Evolutionary conservation across 352 stramenopile genomes (phyloP).

Genomic region (Phytophthora chlamydospora): DNA sequence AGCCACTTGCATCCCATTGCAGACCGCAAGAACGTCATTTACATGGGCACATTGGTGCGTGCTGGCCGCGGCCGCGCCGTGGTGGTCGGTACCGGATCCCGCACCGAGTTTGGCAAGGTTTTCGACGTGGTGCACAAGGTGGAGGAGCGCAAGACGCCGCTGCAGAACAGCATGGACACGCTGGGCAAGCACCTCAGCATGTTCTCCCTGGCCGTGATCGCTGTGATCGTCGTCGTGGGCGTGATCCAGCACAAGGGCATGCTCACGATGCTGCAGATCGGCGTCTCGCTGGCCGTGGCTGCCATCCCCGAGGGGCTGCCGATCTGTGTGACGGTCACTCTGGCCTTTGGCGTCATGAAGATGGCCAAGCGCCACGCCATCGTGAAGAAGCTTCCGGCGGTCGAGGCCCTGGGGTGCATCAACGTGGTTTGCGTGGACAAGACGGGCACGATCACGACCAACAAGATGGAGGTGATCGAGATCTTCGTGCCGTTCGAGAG

Average conservation of each 20-base stretch:
- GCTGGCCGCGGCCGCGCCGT: conserved; percentile 92
- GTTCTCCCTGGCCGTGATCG: conserved; percentile 93
- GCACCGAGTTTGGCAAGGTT: conserved; percentile 97
- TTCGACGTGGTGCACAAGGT: conserved; percentile 95
- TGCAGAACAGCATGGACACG: conserved; percentile 96
- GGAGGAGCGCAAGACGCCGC: conserved; percentile 92
- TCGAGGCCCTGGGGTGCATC: conserved; percentile 89
- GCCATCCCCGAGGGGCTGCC: conserved; percentile 81
- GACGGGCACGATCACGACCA: conserved; percentile 94
- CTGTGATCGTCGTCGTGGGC: conserved; percentile 93
- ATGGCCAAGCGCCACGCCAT: conserved; percentile 89
- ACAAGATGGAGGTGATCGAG: conserved; percentile 88
- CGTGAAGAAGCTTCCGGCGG: conserved; percentile 88
- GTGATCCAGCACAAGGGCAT: conserved; percentile 92
- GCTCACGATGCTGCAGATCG: conserved; percentile 96
- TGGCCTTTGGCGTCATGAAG: conserved; percentile 85
- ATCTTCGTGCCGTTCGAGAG: conserved; percentile 85
- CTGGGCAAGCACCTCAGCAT: conserved; percentile 95
- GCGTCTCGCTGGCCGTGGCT: conserved; percentile 88
- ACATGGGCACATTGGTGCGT: conserved; percentile 96
- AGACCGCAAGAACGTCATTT: conserved; percentile 93
- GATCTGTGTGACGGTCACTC: conserved; percentile 83
- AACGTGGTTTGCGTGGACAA: conserved; percentile 95
- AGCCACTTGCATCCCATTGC: conserved; percentile 75
- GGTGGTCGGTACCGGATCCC: conserved; percentile 93